Conservation (phyloP, 495 filamentous ascomycete species). For the Aspergillus affinis region DNA sequence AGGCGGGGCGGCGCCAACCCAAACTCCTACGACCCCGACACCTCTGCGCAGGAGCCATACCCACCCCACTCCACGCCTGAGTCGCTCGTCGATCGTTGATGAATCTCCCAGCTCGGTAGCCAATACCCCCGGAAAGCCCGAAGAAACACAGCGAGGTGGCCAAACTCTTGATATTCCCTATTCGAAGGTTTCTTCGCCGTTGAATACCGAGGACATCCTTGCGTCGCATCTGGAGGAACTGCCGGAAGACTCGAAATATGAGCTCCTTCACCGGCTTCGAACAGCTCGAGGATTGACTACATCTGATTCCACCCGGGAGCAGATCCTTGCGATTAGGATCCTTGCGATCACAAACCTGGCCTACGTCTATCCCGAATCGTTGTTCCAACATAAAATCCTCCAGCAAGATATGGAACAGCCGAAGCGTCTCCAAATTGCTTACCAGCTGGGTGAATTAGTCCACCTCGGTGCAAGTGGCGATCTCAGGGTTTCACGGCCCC, state of each 20-base stretch:
- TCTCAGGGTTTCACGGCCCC: conserved; percentile 61
- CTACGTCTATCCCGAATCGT: conserved; percentile 76
- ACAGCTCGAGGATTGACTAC: conserved; percentile 72
- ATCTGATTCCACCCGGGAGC: conserved; percentile 64
- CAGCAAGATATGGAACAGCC: conserved; percentile 90
- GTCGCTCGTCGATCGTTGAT: conserved; percentile 49
- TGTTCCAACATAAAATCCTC: conserved; percentile 80
- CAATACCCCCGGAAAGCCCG: conserved; percentile 31
- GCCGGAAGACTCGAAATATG: conserved; percentile 73
- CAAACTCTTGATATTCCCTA: conserved; percentile 73
- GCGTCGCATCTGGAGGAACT: conserved; percentile 61
- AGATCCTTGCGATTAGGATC: conserved; percentile 76
- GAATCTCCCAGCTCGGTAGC: conserved; percentile 45
- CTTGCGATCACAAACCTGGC: conserved; percentile 90
- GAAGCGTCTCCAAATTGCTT: conserved; percentile 81
- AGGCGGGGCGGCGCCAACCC: conserved; percentile 23
- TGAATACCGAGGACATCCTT: conserved; percentile 66
- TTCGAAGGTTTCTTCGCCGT: conserved; percentile 54
- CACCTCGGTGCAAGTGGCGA: conserved; percentile 70
- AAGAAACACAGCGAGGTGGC: conserved; percentile 45
- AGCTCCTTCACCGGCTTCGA: conserved; percentile 80
- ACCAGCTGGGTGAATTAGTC: conserved; percentile 88
- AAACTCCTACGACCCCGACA: conserved; percentile 50
- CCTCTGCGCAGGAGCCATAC: conserved; percentile 48
- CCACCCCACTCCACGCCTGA: conserved; percentile 54